A percentile compares a stretch with the other conserved stretches of the same genome.
Evolutionary conservation across 2,329 filamentous ascomycete genomes (phyloP).

Genomic region (Pseudogymnoascus sp.): DNA sequence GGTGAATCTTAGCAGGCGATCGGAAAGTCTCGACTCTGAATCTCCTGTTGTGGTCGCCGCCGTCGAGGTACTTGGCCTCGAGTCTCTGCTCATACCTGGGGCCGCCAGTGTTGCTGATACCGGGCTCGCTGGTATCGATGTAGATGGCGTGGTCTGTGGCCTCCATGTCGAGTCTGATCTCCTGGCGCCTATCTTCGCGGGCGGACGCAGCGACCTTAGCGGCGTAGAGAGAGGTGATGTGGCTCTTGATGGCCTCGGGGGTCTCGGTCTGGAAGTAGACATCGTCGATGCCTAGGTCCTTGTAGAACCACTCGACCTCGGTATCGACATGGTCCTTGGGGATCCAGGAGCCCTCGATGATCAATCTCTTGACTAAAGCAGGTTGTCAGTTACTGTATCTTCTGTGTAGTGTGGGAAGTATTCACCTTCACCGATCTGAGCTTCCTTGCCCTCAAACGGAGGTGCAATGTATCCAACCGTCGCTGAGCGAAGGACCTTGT

Average conservation of each 20-base stretch:
- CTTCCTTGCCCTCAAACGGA: conserved; percentile 83
- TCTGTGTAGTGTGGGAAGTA: neutral
- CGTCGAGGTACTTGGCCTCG: conserved; percentile 90
- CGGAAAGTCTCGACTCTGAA: conserved; percentile 98
- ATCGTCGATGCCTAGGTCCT: conserved; percentile 94
- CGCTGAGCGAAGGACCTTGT: conserved; percentile 73
- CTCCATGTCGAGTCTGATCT: conserved; percentile 95
- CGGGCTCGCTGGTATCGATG: conserved; percentile 93
- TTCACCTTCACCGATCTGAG: conserved; percentile 58
- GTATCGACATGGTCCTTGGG: conserved; percentile 72
- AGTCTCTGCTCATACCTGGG: conserved; percentile 92
- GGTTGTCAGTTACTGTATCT: neutral
- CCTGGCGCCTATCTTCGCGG: conserved; percentile 84
- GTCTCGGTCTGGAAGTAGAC: conserved; percentile 94
- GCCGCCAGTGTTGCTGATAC: conserved; percentile 64
- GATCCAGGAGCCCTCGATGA: conserved; percentile 76
- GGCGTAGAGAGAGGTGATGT: conserved; percentile 93
- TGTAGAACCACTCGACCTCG: conserved; percentile 95
- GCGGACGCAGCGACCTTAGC: conserved; percentile 93
- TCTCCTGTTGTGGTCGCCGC: conserved; percentile 55
- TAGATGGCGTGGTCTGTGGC: conserved; percentile 92
- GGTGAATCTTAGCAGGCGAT: conserved; percentile 70
- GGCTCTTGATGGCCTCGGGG: conserved; percentile 78
- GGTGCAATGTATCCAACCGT: conserved; percentile 92
- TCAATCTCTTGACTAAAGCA: conserved; percentile 63